Conservation (phyloP, 1,284 basidiomycete species). For the Ustilago loliicola region DNA sequence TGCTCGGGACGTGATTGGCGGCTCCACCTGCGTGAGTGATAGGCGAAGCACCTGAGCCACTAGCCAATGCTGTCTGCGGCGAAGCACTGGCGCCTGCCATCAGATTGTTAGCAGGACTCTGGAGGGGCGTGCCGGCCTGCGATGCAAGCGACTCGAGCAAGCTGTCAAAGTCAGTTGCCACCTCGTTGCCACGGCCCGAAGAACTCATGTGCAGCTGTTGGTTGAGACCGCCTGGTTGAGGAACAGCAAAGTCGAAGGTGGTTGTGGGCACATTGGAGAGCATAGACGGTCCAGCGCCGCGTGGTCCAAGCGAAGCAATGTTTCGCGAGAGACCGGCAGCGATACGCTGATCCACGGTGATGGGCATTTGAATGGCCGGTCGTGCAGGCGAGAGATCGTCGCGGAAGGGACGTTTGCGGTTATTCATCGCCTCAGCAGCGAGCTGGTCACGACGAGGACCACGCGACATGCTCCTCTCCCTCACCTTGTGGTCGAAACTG, state of each 20-base stretch:
- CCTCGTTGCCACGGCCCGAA: slow-evolving; percentile 13
- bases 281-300: slow-evolving; percentile 29
- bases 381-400: slow-evolving; percentile 64
- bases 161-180: slow-evolving; percentile 41
- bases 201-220: slow-evolving; percentile 23
- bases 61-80: slow-evolving; percentile 39
- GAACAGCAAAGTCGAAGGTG: slow-evolving; percentile 62
- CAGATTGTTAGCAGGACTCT: slow-evolving; percentile 29
- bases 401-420: slow-evolving; percentile 63
- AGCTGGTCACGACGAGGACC: slow-evolving; percentile 53
- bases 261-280: slow-evolving; percentile 55
- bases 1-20: slow-evolving; percentile 4
- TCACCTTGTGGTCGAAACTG: slow-evolving; percentile 69
- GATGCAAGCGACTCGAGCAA: slow-evolving; percentile 50
- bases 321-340: slow-evolving; percentile 68
- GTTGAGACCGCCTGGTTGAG: slow-evolving; percentile 25
- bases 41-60: slow-evolving; percentile 45
- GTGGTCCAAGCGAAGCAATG: slow-evolving; percentile 55
- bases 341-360: slow-evolving; percentile 65
- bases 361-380: slow-evolving; percentile 55
- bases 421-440: slow-evolving; percentile 46
- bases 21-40: slow-evolving; percentile 10
- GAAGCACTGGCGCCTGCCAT: slow-evolving; percentile 32
- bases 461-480: slow-evolving; percentile 64
- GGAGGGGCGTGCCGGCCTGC: slow-evolving; percentile 43